phyloP scores from a whole-genome alignment of 2,329 filamentous ascomycete genomes.

The Fusarium incarnatum region DNA sequence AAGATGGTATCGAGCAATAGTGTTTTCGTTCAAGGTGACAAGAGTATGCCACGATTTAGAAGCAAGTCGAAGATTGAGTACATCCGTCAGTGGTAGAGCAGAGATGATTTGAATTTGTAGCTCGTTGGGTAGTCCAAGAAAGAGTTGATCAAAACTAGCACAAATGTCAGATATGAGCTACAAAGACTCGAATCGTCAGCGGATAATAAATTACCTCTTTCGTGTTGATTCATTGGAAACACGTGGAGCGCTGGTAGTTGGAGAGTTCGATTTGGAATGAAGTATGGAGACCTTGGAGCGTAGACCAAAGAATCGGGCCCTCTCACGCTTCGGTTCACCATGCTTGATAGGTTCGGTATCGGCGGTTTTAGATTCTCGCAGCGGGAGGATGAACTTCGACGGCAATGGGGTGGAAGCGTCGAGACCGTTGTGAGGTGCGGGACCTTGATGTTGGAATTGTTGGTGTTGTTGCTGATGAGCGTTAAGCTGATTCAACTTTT shows the following conservation, averaged over 20 bases:
- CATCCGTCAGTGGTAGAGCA: conserved; percentile 68
- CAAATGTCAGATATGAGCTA: conserved; percentile 11
- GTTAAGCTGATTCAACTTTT: conserved; percentile 68
- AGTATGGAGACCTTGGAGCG: conserved; percentile 55
- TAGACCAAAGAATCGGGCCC: conserved; percentile 56
- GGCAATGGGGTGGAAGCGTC: conserved; percentile 44
- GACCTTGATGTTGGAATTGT: conserved; percentile 53
- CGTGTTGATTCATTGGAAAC: conserved; percentile 46
- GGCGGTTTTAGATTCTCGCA: conserved; percentile 55
- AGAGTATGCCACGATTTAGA: conserved; percentile 70
- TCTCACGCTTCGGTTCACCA: conserved; percentile 56
- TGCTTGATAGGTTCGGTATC: conserved; percentile 49
- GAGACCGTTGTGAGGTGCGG: conserved; percentile 30
- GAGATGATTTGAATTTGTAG: conserved; percentile 72
- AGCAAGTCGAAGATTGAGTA: conserved; percentile 68
- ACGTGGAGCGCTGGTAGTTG: conserved; percentile 24
- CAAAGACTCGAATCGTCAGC: not conserved
- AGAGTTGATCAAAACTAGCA: conserved; percentile 65
- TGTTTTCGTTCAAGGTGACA: conserved; percentile 69
- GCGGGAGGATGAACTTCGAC: conserved; percentile 63
- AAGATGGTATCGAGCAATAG: conserved; percentile 71
- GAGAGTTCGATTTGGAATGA: conserved; percentile 49
- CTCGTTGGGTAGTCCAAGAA: conserved; percentile 69
- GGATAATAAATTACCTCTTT: conserved; percentile 50
- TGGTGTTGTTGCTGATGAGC: conserved; percentile 58